These are phyloP conservation scores for Onygena corvina DNA, from an alignment of 2,329 filamentous ascomycete genomes.

Conservation along the genomic window DNA sequence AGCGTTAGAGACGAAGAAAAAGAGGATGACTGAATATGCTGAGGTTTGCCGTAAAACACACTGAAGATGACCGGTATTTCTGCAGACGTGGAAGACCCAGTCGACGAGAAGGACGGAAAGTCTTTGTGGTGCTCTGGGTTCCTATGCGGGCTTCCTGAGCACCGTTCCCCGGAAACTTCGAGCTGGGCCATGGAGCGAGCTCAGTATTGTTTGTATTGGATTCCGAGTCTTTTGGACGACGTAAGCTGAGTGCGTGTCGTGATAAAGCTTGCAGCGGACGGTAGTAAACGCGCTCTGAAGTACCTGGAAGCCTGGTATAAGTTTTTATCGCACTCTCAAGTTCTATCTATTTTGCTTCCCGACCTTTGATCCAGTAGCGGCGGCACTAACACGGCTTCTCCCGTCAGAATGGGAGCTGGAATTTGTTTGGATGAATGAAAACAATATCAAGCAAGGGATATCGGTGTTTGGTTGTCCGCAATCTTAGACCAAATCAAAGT, in stretches of 20 bases:
- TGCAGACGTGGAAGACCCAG: not conserved
- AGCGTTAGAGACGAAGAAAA: not conserved
- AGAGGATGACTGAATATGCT: not conserved
- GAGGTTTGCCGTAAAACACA: constrained; percentile 15
- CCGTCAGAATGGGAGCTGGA: not conserved
- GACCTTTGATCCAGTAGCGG: not conserved
- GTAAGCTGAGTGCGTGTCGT: not conserved
- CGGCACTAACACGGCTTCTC: not conserved
- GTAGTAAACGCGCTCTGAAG: too few relatives aligned
- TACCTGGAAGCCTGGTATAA: not conserved
- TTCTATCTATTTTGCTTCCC: not conserved
- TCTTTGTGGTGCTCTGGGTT: not conserved
- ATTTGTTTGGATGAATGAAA: not conserved
- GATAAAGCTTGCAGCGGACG: too few relatives aligned
- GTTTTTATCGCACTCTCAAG: not conserved
- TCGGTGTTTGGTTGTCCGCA: constrained; percentile 4
- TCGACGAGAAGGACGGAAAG: not conserved
- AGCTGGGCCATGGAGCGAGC: not conserved
- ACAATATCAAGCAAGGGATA: constrained; percentile 1
- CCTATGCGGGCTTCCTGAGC: not conserved
- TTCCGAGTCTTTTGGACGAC: too few relatives aligned
- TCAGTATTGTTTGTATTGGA: not conserved
- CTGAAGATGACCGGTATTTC: constrained; percentile 12
- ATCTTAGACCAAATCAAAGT: too few relatives aligned
- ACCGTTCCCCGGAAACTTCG: not conserved